These are phyloP conservation scores for Pyricularia sp. DNA, from an alignment of 2,329 filamentous ascomycete species.

Conservation along the genomic window DNA sequence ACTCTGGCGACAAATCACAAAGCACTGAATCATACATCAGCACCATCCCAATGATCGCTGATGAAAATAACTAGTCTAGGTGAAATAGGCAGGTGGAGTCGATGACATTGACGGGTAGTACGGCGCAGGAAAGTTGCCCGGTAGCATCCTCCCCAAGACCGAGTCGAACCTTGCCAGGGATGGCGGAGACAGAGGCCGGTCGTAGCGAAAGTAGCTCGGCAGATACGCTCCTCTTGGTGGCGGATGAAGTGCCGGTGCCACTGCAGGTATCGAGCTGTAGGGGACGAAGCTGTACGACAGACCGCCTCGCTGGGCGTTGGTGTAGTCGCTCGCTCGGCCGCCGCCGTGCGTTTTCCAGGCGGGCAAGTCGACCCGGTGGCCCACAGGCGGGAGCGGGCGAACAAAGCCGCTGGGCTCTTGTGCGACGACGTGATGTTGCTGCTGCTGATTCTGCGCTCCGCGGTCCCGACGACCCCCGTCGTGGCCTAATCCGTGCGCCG, in stretches of 20 bases:
- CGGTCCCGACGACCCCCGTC: neutral
- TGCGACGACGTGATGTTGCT: neutral
- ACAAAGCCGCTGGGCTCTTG: neutral
- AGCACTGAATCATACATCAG: neutral
- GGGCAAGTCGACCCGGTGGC: neutral
- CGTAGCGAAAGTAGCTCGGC: neutral
- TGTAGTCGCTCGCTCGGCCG: neutral
- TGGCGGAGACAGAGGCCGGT: neutral
- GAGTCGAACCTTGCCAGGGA: neutral
- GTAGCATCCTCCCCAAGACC: neutral
- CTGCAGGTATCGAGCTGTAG: neutral
- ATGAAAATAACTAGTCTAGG: neutral
- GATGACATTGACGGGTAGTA: neutral
- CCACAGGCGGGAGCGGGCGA: neutral
- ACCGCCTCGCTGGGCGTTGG: neutral
- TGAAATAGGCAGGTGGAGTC: neutral
- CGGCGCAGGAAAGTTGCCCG: neutral
- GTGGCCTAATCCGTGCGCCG: neutral
- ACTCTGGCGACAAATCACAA: neutral
- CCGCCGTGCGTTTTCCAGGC: neutral
- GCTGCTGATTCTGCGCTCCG: neutral
- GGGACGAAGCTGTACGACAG: neutral
- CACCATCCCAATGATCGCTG: neutral
- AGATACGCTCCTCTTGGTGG: neutral
- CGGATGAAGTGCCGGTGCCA: neutral